Conservation (phyloP, 2,329 filamentous ascomycete genomes). For the Alternaria sp. region DNA sequence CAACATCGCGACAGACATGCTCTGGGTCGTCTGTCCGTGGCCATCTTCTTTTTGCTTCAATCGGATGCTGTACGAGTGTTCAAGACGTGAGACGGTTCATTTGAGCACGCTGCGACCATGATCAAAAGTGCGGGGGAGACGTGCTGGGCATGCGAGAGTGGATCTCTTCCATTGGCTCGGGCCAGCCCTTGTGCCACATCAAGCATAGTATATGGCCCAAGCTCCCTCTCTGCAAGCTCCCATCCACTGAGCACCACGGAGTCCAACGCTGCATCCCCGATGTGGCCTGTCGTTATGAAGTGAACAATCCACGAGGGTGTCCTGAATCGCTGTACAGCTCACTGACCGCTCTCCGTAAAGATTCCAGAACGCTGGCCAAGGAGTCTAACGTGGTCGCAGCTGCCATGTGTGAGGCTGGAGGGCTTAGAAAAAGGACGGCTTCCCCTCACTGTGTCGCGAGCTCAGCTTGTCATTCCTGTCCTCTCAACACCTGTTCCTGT, state of each 20-base stretch:
- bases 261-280: slow-evolving; percentile 21
- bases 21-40: not conserved
- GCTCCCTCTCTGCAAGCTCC: slow-evolving; percentile 10
- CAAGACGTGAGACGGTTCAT: slow-evolving; percentile 5
- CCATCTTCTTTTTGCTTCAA: not conserved
- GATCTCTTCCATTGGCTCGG: slow-evolving; percentile 23
- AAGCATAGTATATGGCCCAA: slow-evolving; percentile 10
- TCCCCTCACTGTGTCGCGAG: slow-evolving; percentile 21
- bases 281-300: slow-evolving; percentile 13
- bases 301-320: slow-evolving; percentile 4
- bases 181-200: not conserved
- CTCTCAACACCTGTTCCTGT: slow-evolving; percentile 10
- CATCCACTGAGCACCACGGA: slow-evolving; percentile 19
- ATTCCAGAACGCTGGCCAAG: slow-evolving; percentile 16
- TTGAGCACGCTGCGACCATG: slow-evolving; percentile 8
- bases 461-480: slow-evolving; percentile 8
- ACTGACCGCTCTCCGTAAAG: slow-evolving; percentile 19
- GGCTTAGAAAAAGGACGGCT: slow-evolving; percentile 23
- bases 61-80: not conserved
- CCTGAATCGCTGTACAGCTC: slow-evolving; percentile 12
- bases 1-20: not conserved
- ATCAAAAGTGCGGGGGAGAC: slow-evolving; percentile 22
- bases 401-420: slow-evolving; percentile 8
- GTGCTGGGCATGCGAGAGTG: slow-evolving; percentile 11
- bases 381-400: slow-evolving; percentile 1